A percentile compares a stretch with the other conserved stretches of the same genome.
Evolutionary conservation across 306 rosid species (phyloP).

Genomic region (Comarum palustre): DNA sequence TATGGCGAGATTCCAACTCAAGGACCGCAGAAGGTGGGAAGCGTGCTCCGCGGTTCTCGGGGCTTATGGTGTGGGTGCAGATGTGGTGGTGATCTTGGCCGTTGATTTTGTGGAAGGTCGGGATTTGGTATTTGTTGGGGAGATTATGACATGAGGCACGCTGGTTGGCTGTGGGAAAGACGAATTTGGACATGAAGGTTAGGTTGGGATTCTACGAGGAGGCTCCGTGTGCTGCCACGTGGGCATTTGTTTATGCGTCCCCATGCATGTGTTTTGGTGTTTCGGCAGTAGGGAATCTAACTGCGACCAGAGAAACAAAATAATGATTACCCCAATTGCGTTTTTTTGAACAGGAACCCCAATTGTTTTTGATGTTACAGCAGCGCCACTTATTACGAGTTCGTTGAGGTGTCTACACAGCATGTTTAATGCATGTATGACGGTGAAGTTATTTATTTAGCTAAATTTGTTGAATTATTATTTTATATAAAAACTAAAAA

Average conservation of each 20-base stretch:
- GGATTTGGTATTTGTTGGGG: not conserved
- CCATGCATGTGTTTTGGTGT: not conserved
- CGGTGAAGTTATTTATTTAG: no score
- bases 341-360: no score
- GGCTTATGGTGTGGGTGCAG: not conserved
- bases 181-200: not conserved
- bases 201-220: not conserved
- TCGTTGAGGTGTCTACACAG: no score
- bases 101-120: not conserved
- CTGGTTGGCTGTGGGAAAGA: not conserved
- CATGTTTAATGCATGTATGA: no score
- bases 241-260: not conserved
- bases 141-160: conserved; percentile 26
- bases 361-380: no score
- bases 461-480: no score
- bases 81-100: not conserved
- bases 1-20: not conserved
- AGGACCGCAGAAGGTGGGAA: no score
- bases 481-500: no score
- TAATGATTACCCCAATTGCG: not conserved
- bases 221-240: not conserved
- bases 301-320: not conserved
- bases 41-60: not conserved
- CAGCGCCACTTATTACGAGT: no score
- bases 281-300: not conserved